Conservation (phyloP, 176 grass and related monocot species). For the Oryza punctata region DNA sequence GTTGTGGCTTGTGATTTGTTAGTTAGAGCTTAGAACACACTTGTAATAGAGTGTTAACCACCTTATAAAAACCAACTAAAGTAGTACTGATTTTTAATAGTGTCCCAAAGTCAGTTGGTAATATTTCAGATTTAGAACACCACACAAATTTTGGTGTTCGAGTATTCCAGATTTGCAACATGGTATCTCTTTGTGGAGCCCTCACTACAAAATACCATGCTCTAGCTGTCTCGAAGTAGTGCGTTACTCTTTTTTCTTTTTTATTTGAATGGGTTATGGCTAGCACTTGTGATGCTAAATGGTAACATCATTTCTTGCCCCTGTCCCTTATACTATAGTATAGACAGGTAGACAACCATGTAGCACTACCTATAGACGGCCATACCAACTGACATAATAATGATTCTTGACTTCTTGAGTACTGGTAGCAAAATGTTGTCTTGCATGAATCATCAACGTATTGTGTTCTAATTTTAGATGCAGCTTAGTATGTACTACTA, state of each 20-base stretch:
- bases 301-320: neutral
- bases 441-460: neutral
- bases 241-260: too few relatives aligned
- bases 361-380: neutral
- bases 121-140: neutral
- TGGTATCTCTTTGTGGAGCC: neutral
- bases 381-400: constrained; percentile 8
- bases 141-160: neutral
- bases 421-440: neutral
- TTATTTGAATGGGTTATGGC: neutral
- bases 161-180: neutral
- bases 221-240: neutral
- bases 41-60: neutral
- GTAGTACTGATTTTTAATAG: neutral
- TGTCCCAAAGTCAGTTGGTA: neutral
- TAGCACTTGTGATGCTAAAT: neutral
- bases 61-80: constrained; percentile 14
- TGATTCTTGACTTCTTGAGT: neutral
- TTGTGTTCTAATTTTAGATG: neutral
- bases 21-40: neutral
- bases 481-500: neutral
- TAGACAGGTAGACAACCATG: neutral
- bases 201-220: neutral
- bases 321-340: neutral
- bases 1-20: neutral